phyloP scores from a whole-genome alignment of 2,329 filamentous ascomycete genomes.

The Cladosporium austrohemisphaericum region DNA sequence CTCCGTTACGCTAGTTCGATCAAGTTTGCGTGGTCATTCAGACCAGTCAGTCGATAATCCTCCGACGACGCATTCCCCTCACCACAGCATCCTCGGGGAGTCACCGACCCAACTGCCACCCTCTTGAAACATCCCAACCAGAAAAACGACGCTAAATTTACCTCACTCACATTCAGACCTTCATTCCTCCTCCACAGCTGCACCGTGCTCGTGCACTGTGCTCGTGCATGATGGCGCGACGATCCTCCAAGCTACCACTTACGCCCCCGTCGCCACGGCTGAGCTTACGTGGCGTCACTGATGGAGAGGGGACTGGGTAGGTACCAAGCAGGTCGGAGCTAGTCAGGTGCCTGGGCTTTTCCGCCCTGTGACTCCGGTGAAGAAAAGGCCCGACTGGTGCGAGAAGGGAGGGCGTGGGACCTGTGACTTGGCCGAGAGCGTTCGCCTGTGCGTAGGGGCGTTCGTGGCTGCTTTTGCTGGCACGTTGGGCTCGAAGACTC shows the following conservation, averaged over 20 bases:
- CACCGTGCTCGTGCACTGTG: constrained; percentile 1
- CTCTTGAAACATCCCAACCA: constrained; percentile 3
- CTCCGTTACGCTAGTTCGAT: constrained; percentile 6
- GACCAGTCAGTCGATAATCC: neutral
- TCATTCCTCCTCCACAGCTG: neutral
- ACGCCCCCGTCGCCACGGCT: constrained; percentile 4
- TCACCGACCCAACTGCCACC: neutral
- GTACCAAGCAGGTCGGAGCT: neutral
- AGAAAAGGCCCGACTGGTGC: constrained; percentile 12
- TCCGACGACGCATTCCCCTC: neutral
- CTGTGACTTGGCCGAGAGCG: too few species aligned
- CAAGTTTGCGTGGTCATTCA: neutral
- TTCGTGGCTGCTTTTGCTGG: too few species aligned
- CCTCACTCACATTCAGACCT: neutral
- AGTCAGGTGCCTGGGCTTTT: constrained; percentile 13
- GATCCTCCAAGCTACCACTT: neutral
- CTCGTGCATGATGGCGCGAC: neutral
- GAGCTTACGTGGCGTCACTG: constrained; percentile 12
- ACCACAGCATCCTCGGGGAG: neutral
- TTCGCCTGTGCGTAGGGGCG: too few species aligned
- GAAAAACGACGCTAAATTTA: neutral
- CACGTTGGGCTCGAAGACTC: too few species aligned
- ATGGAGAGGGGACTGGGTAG: neutral
- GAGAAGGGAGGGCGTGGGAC: neutral
- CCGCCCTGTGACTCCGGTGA: constrained; percentile 1